Conservation (phyloP, 148 eudicot species). For the Chenopodium quinoa region DNA sequence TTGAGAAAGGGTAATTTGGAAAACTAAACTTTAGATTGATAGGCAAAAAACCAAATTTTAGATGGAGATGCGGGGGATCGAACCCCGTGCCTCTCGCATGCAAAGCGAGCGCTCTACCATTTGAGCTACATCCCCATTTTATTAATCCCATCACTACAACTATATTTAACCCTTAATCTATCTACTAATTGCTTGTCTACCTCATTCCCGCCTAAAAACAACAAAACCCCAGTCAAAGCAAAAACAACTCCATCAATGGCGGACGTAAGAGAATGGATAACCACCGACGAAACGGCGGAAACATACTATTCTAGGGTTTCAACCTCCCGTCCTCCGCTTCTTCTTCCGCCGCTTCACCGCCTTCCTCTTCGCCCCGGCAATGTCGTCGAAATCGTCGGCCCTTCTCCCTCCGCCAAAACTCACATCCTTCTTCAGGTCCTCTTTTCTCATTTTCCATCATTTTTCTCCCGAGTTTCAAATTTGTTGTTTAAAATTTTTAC, state of each 20-base stretch:
- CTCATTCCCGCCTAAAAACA: slow-evolving; percentile 8
- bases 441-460: too few species aligned
- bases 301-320: slow-evolving; percentile 46
- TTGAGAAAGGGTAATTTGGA: too few species aligned
- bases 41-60: too few species aligned
- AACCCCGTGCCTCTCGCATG: slow-evolving; percentile 87
- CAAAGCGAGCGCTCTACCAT: slow-evolving; percentile 87
- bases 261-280: slow-evolving; percentile 50
- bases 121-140: slow-evolving; percentile 69
- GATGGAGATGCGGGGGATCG: slow-evolving; percentile 85
- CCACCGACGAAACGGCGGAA: slow-evolving; percentile 59
- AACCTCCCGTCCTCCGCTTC: slow-evolving; percentile 45
- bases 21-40: too few species aligned
- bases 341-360: slow-evolving; percentile 72
- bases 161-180: too few species aligned
- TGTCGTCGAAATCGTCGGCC: slow-evolving; percentile 76
- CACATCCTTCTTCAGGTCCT: slow-evolving; percentile 69
- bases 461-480: too few species aligned
- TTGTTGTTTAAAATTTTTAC: too few species aligned
- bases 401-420: slow-evolving; percentile 83
- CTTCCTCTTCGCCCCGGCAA: slow-evolving; percentile 76
- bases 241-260: background rate
- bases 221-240: background rate
- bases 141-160: too few species aligned
- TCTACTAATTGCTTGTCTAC: background rate